Evolutionary conservation across 257 asterid species (phyloP), one percentile per base, ranked within the genome.

Genomic region (Agastache rugosa): DNA sequence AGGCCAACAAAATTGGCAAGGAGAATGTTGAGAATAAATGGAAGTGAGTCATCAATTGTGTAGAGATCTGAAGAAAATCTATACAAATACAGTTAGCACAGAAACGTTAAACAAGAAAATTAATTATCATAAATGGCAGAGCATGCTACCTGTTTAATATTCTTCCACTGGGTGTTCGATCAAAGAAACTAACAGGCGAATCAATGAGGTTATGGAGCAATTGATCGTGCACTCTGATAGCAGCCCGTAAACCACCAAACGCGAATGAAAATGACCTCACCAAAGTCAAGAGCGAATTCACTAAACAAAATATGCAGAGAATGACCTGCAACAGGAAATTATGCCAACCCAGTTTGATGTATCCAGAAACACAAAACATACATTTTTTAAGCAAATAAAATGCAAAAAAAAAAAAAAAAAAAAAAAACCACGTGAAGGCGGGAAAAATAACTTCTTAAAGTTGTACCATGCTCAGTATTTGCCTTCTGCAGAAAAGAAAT

Each of bases 61-160:
- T 91, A 93, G 71, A 93, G 97, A 86, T 93, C 97, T 79, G 98
- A 93, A 75, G 98, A 93, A 76, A 93, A 68, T 82, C 98, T 93
- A 74, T 69, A 87, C 42, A 63, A n/a, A 74, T 74, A 51, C 56
- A 54, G 82, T 90, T 76, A 88, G 88, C 20, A 60, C 23, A n/a
- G 45, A 59, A 50, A 44, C 19, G 31, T 69, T 19, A 76, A 54
- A 75, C 23, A 55, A 37, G n/a, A 20, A 65, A 31, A 9, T 25
- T 74, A 68, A 45, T 59, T 41, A 53, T 76, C 75, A 31, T 15
- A 20, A 17, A 59, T 14, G 67, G 68, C 59, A 77, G 29, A 58
- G 39, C 76, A 63, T 20, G 74, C 76, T 87, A 94, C 98, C 98
- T 90, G 88, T 94, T 94, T 76, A 94, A 78, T 81, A 94, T 91